These are phyloP conservation scores for grape (Vitis vinifera) DNA, from an alignment of 164 flowering plant species.

Conservation along the genomic window ASM3070453v1 NC_081823.1:3658501-3659000, in stretches of 20 bases:
- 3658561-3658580: slow-evolving; percentile 39
- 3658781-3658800: not conserved
- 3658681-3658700: slow-evolving; percentile 5
- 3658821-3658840: too few relatives aligned
- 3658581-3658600: slow-evolving; percentile 19
- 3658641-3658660: slow-evolving; percentile 16
- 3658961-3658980: too few relatives aligned
- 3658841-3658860: too few relatives aligned
- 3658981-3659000: too few relatives aligned
- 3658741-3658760: not conserved
- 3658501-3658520: slow-evolving; percentile 70
- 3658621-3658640: slow-evolving; percentile 27
- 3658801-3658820: too few relatives aligned
- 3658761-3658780: not conserved
- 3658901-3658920: too few relatives aligned
- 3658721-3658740: not conserved
- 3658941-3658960: too few relatives aligned
- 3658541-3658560: slow-evolving; percentile 59
- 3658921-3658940: too few relatives aligned
- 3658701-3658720: not conserved
- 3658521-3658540: slow-evolving; percentile 56
- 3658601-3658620: slow-evolving; percentile 8
- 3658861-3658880: too few relatives aligned
- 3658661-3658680: slow-evolving; percentile 24
- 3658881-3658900: too few relatives aligned